Conservation (phyloP, 306 rosid genomes). For the Vigna reflexopilosa region DNA sequence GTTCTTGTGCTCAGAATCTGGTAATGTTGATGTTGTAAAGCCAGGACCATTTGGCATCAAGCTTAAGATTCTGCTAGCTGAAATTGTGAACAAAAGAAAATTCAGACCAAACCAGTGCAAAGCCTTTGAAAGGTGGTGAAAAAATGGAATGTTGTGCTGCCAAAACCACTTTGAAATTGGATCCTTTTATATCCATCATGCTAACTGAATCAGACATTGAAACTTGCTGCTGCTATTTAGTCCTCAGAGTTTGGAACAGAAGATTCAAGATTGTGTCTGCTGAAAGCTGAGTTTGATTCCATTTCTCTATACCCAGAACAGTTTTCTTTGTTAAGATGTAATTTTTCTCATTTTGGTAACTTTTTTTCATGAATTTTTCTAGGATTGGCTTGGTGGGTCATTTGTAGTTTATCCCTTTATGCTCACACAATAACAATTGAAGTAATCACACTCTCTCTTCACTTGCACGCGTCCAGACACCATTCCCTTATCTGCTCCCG, state of each 20-base stretch:
- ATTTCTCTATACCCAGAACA: not conserved
- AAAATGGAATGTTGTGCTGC: conserved; percentile 10
- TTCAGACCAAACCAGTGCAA: conserved; percentile 52
- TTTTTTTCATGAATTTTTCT: not conserved
- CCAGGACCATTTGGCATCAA: conserved; percentile 56
- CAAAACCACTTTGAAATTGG: not conserved
- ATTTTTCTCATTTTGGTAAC: not conserved
- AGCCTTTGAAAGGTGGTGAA: conserved; percentile 40
- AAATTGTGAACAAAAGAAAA: conserved; percentile 45
- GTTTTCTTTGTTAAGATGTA: not conserved
- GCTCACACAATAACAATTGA: not conserved
- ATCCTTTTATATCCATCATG: not conserved
- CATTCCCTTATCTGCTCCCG: too few species aligned
- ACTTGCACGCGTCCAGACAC: not conserved
- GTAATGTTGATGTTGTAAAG: conserved; percentile 56
- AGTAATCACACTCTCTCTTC: not conserved
- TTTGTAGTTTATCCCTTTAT: not conserved
- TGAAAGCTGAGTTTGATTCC: conserved; percentile 7
- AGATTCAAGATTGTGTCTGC: conserved; percentile 25
- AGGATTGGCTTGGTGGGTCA: not conserved
- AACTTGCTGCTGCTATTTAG: not conserved
- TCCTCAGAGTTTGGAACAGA: conserved; percentile 19
- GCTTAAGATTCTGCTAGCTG: conserved; percentile 44
- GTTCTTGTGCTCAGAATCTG: conserved; percentile 45
- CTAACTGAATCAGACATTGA: not conserved